These are phyloP conservation scores for Penicillium sp. DNA, from an alignment of 2,329 filamentous ascomycete species.

Conservation along the genomic window DNA sequence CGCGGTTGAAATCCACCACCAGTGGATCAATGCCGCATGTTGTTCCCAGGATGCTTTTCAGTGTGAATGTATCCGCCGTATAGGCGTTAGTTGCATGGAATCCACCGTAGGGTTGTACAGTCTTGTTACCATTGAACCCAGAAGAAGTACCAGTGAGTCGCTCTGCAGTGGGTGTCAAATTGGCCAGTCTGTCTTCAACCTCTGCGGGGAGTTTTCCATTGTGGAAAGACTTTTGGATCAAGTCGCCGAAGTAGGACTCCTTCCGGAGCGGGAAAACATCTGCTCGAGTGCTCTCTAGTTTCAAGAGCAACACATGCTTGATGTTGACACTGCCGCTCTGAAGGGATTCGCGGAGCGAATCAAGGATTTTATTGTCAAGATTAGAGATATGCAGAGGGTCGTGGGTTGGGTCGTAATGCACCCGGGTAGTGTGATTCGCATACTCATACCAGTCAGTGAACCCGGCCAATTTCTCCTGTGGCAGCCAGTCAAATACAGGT, in stretches of 20 bases:
- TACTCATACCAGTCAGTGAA: conserved; percentile 26
- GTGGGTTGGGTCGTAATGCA: conserved; percentile 34
- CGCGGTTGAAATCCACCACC: conserved; percentile 42
- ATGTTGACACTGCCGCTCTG: conserved; percentile 30
- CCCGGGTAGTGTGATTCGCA: background rate
- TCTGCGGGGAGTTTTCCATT: conserved; percentile 32
- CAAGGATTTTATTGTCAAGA: conserved; percentile 31
- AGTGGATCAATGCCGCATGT: conserved; percentile 42
- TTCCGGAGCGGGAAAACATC: conserved; percentile 45
- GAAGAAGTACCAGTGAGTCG: conserved; percentile 19
- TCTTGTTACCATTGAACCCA: conserved; percentile 15
- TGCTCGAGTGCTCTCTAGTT: conserved; percentile 44
- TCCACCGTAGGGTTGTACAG: conserved; percentile 33
- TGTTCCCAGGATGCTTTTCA: conserved; percentile 43
- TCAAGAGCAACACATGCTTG: conserved; percentile 42
- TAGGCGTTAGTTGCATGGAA: conserved; percentile 40
- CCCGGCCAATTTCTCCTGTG: conserved; percentile 13
- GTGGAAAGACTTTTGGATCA: conserved; percentile 35
- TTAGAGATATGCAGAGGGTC: conserved; percentile 46
- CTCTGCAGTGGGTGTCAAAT: conserved; percentile 24
- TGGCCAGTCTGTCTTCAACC: conserved; percentile 23
- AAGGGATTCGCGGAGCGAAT: conserved; percentile 21
- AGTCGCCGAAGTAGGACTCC: conserved; percentile 29
- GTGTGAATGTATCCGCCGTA: conserved; percentile 42
- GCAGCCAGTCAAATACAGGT: conserved; percentile 21